These are phyloP conservation scores for Phlebiopsis gigantea DNA, from an alignment of 768 basidiomycete genomes.

Conservation along the genomic window DNA sequence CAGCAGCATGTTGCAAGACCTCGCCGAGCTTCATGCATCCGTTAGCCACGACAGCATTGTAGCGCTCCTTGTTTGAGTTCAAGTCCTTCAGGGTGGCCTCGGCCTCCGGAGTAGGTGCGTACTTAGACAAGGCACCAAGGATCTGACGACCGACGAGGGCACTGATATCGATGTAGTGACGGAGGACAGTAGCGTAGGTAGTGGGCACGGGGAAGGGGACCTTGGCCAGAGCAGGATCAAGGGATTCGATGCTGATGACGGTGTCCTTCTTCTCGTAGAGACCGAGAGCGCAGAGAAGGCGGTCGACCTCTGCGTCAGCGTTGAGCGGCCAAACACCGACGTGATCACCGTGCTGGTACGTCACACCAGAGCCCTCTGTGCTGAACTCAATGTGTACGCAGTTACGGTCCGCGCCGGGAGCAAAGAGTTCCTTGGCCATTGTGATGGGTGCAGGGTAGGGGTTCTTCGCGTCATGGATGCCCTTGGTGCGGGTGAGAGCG, in stretches of 20 bases:
- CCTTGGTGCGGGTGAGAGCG: conserved; percentile 88
- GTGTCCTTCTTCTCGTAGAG: conserved; percentile 75
- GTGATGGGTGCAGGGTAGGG: conserved; percentile 85
- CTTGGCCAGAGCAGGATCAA: conserved; percentile 96
- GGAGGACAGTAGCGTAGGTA: conserved; percentile 87
- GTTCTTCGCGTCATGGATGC: conserved; percentile 98
- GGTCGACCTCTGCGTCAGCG: conserved; percentile 85
- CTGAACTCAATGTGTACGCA: conserved; percentile 94
- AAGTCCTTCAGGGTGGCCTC: conserved; percentile 68
- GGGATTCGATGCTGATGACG: conserved; percentile 90
- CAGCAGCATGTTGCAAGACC: conserved; percentile 85
- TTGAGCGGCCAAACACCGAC: conserved; percentile 97
- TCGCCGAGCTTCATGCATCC: conserved; percentile 92
- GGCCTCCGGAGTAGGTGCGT: conserved; percentile 77
- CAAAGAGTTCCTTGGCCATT: conserved; percentile 80
- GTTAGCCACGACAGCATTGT: conserved; percentile 66
- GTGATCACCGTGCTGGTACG: conserved; percentile 99
- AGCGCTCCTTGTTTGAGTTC: conserved; percentile 85
- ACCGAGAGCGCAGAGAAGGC: conserved; percentile 82
- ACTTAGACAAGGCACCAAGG: conserved; percentile 81
- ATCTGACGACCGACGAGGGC: conserved; percentile 94
- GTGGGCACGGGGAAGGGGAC: conserved; percentile 98
- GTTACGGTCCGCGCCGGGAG: conserved; percentile 67
- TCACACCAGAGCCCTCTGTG: conserved; percentile 92
- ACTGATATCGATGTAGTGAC: conserved; percentile 96